Evolutionary conservation across 148 eudicot genomes (phyloP).

Genomic region (Rheum nobile): DNA sequence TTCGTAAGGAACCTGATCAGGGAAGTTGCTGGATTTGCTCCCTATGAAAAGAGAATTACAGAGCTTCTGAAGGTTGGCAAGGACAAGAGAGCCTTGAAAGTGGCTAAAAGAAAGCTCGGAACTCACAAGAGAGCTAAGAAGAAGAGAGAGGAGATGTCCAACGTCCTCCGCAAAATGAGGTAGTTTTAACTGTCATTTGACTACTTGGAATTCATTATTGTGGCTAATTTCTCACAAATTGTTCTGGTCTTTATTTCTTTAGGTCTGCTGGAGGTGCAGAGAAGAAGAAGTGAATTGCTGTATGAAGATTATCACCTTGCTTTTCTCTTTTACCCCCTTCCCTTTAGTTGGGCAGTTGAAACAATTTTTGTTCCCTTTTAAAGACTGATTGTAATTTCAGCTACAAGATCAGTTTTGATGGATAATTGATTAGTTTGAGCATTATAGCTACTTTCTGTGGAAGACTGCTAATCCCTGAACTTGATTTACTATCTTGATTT

Average conservation of each 20-base stretch:
- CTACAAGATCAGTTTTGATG: background rate
- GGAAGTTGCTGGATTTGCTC: conserved; percentile 37
- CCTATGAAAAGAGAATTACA: conserved; percentile 34
- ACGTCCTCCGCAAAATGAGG: conserved; percentile 46
- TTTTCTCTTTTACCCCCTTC: background rate
- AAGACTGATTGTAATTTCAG: background rate
- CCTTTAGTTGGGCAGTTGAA: background rate
- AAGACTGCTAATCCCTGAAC: too few relatives aligned
- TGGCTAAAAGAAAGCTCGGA: conserved; percentile 50
- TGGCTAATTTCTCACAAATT: background rate
- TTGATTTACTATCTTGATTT: too few relatives aligned
- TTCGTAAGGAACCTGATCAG: conserved; percentile 27
- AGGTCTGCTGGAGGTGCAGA: conserved; percentile 20
- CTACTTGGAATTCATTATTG: background rate
- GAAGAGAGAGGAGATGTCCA: conserved; percentile 56
- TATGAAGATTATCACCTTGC: background rate
- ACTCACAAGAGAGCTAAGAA: conserved; percentile 52
- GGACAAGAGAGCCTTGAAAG: conserved; percentile 45
- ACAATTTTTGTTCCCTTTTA: background rate
- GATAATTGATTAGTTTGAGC: background rate
- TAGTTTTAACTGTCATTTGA: background rate
- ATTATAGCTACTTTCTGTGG: too few relatives aligned
- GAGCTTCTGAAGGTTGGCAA: conserved; percentile 46
- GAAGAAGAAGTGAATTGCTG: conserved; percentile 23
- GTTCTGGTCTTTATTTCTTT: background rate